Percentiles rank a stretch among this genome's conserved stretches.
phyloP scores from a whole-genome alignment of 75 land plant species.

The Adiantum capillusveneris region DNA sequence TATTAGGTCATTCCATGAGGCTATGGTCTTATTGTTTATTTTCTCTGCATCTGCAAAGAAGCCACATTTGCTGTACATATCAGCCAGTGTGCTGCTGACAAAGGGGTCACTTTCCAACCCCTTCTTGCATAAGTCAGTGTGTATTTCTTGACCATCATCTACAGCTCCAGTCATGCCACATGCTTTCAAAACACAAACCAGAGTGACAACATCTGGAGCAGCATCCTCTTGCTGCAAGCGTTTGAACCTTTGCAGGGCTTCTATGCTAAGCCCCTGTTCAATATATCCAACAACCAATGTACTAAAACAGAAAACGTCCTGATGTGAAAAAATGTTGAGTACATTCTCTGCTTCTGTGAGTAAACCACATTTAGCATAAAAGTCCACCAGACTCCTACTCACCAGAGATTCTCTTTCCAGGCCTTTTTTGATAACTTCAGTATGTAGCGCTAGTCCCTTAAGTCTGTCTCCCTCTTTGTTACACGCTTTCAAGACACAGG shows the following conservation, averaged over 20 bases:
- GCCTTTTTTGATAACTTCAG: not conserved
- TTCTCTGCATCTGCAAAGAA: conserved; percentile 15
- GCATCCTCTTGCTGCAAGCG: conserved; percentile 2
- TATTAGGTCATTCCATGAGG: conserved; percentile 39
- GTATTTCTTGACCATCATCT: conserved; percentile 28
- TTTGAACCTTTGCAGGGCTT: not conserved
- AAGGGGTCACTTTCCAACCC: conserved; percentile 4
- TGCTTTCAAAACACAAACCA: conserved; percentile 1
- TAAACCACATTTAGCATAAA: not conserved
- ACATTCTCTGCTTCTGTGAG: not conserved
- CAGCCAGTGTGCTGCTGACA: conserved; percentile 28
- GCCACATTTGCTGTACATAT: conserved; percentile 41
- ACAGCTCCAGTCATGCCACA: not conserved
- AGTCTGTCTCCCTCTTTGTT: not conserved
- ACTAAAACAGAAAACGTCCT: not conserved
- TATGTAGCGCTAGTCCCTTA: not conserved
- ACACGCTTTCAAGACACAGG: not conserved
- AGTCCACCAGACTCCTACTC: not conserved
- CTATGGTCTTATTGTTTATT: conserved; percentile 14
- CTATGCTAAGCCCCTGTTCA: conserved; percentile 3
- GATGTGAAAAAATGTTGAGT: not conserved
- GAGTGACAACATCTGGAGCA: not conserved
- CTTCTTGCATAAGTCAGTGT: conserved; percentile 28
- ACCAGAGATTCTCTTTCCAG: not conserved
- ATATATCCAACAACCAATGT: conserved; percentile 1